Base-by-base conservation (phyloP, 2,329 filamentous ascomycete genomes). In the Cercospora zeina region DNA sequence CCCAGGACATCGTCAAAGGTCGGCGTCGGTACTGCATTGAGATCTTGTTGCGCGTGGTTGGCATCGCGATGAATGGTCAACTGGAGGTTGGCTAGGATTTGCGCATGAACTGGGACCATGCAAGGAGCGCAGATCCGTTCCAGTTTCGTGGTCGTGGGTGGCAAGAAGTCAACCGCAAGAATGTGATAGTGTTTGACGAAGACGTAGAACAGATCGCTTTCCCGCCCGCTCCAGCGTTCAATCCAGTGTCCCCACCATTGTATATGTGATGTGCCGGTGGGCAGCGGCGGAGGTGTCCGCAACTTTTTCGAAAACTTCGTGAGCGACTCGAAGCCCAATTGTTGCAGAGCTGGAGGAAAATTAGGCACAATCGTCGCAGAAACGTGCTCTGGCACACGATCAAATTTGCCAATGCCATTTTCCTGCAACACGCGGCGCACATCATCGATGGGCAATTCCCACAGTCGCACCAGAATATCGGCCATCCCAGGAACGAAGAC, bases 161-260 rank as follows among this genome's bases (percentile, higher is more conserved):
- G 79, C 8, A 80, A 71, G 67, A 78, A 82, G 63, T 95, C 90
- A 42, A 90, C 86, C 3, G 88, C 83, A 2, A 97, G 80, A 19
- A 93, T 83, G 74, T 93, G 89, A 70, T 89, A 96, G 73, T 95
- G 88, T 76, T 96, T 96, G 77, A 87, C 86, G 71, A 97, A 97
- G 49, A 96, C 89, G 77, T 93, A 96, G 73, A 96, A 91, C 34
- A 97, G 80, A 71, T 96, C 93, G 3, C 89, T 96, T 69, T 96
- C 92, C 1, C 87, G 86, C 13, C 93, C 93, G 64, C 86, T 88
- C 93, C 93, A 97, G 64, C 91, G 86, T 39, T 89, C 85, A 7
- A 90, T 81, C 93, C 93, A 97, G 0, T 87, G 87, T 0, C 91
- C 90, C 70, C 89, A 86, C 92, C 93, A 97, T 47, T 87, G 81